phyloP scores from a whole-genome alignment of 306 rosid genomes.

The Delonix regia region DNA sequence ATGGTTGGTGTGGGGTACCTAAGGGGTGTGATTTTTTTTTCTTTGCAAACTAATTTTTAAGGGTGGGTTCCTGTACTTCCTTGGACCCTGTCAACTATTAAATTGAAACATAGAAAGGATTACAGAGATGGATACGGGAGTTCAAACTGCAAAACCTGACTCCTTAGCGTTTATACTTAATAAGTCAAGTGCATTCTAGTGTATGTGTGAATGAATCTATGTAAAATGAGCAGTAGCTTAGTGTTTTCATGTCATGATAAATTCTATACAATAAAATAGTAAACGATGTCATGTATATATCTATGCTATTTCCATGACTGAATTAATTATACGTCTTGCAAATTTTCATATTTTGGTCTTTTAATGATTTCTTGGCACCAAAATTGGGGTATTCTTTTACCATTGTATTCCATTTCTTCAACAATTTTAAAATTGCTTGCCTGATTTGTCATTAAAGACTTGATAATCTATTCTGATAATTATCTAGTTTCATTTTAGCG shows the following conservation, averaged over 20 bases:
- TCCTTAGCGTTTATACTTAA: neutral
- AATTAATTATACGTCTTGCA: neutral
- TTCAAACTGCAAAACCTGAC: neutral
- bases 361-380: neutral
- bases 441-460: neutral
- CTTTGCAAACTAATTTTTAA: no score
- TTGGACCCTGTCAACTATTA: no score
- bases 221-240: neutral
- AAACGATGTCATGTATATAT: neutral
- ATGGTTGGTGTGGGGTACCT: no score
- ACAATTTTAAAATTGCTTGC: neutral
- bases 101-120: neutral
- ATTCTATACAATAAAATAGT: constrained; percentile 5
- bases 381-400: neutral
- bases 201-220: neutral
- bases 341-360: neutral
- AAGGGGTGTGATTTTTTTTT: no score
- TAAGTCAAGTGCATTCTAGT: neutral
- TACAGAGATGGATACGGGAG: neutral
- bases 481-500: neutral
- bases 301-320: neutral
- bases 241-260: constrained; percentile 2
- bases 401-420: neutral
- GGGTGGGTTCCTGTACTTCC: no score
- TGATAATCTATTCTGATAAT: neutral